Conservation (phyloP, 73 alveolate genomes). For the Paramecium pentaurelia region DNA sequence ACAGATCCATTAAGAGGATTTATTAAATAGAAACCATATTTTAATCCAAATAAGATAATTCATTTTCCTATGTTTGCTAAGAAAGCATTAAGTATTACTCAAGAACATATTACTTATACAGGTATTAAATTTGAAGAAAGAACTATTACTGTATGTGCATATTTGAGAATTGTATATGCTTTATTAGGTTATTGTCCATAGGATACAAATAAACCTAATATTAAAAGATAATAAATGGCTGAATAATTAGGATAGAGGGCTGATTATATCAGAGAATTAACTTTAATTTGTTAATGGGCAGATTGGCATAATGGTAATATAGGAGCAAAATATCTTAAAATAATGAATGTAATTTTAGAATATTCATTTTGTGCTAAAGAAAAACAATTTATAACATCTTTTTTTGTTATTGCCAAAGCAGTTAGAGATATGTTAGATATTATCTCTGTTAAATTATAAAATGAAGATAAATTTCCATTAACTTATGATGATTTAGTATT, state of each 20-base stretch:
- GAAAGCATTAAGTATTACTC: neutral
- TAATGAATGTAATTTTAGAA: constrained; percentile 60
- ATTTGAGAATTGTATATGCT: constrained; percentile 70
- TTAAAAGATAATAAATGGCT: constrained; percentile 42
- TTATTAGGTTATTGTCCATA: constrained; percentile 70
- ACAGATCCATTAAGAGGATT: constrained; percentile 45
- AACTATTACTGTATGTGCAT: constrained; percentile 63
- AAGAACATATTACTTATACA: neutral
- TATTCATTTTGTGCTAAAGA: constrained; percentile 5
- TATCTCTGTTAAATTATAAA: constrained; percentile 8
- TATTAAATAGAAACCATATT: neutral
- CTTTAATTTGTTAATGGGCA: constrained; percentile 79
- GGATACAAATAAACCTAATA: neutral
- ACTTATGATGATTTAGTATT: constrained; percentile 49
- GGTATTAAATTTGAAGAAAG: constrained; percentile 32
- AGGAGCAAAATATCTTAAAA: constrained; percentile 80
- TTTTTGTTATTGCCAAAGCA: constrained; percentile 57
- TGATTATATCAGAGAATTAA: constrained; percentile 64
- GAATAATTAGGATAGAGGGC: constrained; percentile 57
- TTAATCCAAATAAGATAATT: constrained; percentile 3
- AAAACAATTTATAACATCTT: constrained; percentile 31
- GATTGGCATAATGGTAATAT: constrained; percentile 82
- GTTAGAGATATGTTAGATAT: constrained; percentile 46
- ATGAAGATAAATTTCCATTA: constrained; percentile 62
- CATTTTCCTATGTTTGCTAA: neutral